phyloP scores from a whole-genome alignment of 129 eudicot genomes.

The Chrysanthemum seticuspe region DNA sequence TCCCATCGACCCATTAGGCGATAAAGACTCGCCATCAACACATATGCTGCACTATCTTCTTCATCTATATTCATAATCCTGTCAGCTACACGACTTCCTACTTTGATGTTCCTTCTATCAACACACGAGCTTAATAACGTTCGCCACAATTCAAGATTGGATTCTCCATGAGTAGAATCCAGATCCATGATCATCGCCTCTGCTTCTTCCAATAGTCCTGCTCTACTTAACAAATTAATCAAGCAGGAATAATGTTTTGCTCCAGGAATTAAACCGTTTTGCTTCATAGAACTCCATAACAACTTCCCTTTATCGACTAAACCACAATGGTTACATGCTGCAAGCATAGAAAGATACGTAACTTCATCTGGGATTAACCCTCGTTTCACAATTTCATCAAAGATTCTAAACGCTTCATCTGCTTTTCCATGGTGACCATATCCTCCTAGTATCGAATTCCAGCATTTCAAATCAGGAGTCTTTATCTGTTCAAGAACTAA shows the following conservation, averaged over 20 bases:
- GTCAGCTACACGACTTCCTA: constrained; percentile 63
- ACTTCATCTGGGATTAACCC: constrained; percentile 61
- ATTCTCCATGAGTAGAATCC: constrained; percentile 20
- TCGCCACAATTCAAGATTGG: constrained; percentile 64
- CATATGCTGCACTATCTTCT: constrained; percentile 54
- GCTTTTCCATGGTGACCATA: constrained; percentile 84
- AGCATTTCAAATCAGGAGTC: constrained; percentile 65
- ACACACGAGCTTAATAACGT: constrained; percentile 65
- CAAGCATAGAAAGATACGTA: constrained; percentile 67
- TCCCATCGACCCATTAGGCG: constrained; percentile 66
- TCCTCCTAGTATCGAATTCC: constrained; percentile 77
- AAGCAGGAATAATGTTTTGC: constrained; percentile 78
- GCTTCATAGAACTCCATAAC: constrained; percentile 69
- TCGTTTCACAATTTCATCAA: constrained; percentile 44
- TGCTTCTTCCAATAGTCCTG: constrained; percentile 70
- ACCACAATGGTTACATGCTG: constrained; percentile 78
- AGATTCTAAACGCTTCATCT: constrained; percentile 45
- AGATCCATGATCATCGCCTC: constrained; percentile 52
- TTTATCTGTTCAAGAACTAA: constrained; percentile 35
- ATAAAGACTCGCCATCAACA: constrained; percentile 53
- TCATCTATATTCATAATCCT: constrained; percentile 34
- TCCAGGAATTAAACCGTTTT: constrained; percentile 50
- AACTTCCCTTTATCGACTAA: constrained; percentile 53
- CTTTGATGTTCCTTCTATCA: constrained; percentile 36
- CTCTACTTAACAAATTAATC: constrained; percentile 70